Evolutionary conservation across 106 monocot species (phyloP).

Genomic region (Hemerocallis citrina): DNA sequence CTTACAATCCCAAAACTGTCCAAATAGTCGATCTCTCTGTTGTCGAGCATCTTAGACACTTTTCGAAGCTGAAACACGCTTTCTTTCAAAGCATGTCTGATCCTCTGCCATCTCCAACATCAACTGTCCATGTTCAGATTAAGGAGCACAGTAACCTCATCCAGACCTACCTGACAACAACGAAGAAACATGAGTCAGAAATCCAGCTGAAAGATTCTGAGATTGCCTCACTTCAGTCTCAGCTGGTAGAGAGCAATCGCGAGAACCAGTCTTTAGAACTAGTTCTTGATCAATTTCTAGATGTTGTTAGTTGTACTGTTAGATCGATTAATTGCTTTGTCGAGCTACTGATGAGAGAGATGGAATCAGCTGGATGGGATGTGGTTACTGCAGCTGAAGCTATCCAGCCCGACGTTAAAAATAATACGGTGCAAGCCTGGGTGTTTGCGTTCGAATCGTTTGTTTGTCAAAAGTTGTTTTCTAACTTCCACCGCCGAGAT

Average conservation of each 20-base stretch:
- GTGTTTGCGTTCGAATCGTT: slow-evolving; percentile 57
- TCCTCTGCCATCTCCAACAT: background rate
- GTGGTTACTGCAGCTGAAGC: slow-evolving; percentile 39
- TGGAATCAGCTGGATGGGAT: slow-evolving; percentile 63
- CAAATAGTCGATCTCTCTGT: slow-evolving; percentile 52
- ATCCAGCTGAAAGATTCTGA: slow-evolving; percentile 25
- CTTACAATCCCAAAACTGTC: slow-evolving; percentile 57
- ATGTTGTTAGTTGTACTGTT: slow-evolving; percentile 14
- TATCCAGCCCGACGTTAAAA: slow-evolving; percentile 27
- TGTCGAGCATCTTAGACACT: slow-evolving; percentile 46
- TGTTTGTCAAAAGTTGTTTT: slow-evolving; percentile 51
- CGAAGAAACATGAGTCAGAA: slow-evolving; percentile 31
- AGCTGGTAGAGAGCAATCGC: slow-evolving; percentile 9
- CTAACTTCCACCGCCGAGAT: slow-evolving; percentile 28
- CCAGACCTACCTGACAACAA: slow-evolving; percentile 41
- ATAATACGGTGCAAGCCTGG: slow-evolving; percentile 4
- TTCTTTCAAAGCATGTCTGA: slow-evolving; percentile 16
- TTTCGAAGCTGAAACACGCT: slow-evolving; percentile 43
- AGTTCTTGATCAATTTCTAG: slow-evolving; percentile 26
- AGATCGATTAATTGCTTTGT: slow-evolving; percentile 48
- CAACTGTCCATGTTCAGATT: slow-evolving; percentile 22
- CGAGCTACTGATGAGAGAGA: slow-evolving; percentile 26
- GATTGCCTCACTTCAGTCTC: slow-evolving; percentile 14
- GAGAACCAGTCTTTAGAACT: slow-evolving; percentile 13
- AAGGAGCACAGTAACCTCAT: slow-evolving; percentile 43